These are phyloP conservation scores for Chaetomidium leptoderma DNA, from an alignment of 495 filamentous ascomycete genomes.

Conservation along the genomic window DNA sequence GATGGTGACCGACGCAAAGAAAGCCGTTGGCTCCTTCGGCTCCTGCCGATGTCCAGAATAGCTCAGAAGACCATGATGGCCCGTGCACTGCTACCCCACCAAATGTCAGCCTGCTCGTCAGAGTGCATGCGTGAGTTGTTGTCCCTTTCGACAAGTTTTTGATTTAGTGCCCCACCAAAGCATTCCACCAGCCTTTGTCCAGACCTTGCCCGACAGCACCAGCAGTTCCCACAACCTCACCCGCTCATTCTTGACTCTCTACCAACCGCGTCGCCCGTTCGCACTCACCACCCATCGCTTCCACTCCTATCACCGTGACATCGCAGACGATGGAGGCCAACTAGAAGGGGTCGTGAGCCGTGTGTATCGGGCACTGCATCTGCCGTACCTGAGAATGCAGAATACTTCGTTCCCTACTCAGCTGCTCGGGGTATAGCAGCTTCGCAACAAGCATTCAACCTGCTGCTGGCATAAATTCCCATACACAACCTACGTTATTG, in stretches of 20 bases:
- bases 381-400: slow-evolving; percentile 32
- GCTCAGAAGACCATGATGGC: not conserved
- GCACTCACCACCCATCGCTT: not conserved
- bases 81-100: slow-evolving; percentile 17
- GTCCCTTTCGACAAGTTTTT: slow-evolving; percentile 14
- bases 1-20: no score
- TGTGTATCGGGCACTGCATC: slow-evolving; percentile 30
- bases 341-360: slow-evolving; percentile 24
- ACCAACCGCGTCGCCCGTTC: not conserved
- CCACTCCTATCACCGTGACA: not conserved
- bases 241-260: not conserved
- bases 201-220: not conserved
- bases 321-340: slow-evolving; percentile 20
- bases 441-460: slow-evolving; percentile 10
- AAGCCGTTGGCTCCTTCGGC: not conserved
- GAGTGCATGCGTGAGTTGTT: not conserved
- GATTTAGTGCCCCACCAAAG: slow-evolving; percentile 16
- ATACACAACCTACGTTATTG: slow-evolving; percentile 6
- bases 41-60: not conserved
- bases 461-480: not conserved
- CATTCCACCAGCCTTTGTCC: slow-evolving; percentile 15
- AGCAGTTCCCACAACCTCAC: not conserved
- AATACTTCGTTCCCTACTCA: slow-evolving; percentile 20
- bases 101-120: slow-evolving; percentile 4
- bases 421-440: slow-evolving; percentile 35